Percentiles rank a stretch among this genome's conserved stretches.
These are phyloP conservation scores for Pseudocercospora crystallina DNA, from an alignment of 2,329 filamentous ascomycete genomes.

Conservation along the genomic window DNA sequence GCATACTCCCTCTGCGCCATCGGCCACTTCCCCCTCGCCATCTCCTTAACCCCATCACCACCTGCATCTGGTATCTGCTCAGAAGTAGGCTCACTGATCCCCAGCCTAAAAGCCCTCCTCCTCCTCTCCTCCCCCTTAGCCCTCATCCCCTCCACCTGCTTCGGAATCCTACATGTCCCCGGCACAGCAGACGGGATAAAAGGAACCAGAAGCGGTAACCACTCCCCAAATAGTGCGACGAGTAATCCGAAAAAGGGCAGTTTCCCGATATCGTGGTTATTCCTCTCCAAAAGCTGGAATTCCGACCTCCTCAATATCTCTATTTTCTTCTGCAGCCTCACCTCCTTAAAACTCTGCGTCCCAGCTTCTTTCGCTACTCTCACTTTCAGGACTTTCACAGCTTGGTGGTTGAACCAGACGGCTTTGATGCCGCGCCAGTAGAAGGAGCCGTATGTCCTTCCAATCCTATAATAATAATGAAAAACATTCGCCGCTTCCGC, in stretches of 20 bases:
- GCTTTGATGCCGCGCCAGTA: conserved; percentile 83
- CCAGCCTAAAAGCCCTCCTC: conserved; percentile 47
- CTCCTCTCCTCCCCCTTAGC: conserved; percentile 56
- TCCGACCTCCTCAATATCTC: conserved; percentile 59
- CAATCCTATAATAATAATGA: conserved; percentile 60
- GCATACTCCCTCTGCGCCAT: conserved; percentile 18
- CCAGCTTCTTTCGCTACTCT: conserved; percentile 39
- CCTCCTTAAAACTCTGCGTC: not conserved
- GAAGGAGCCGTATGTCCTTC: conserved; percentile 76
- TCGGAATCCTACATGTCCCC: conserved; percentile 77
- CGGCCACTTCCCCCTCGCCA: conserved; percentile 48
- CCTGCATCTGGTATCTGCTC: conserved; percentile 41
- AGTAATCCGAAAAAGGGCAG: conserved; percentile 76
- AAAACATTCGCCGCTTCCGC: conserved; percentile 46
- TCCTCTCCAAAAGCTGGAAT: conserved; percentile 69
- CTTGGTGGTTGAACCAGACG: conserved; percentile 65
- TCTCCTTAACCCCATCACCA: conserved; percentile 49
- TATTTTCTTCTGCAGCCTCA: conserved; percentile 1
- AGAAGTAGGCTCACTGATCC: conserved; percentile 70
- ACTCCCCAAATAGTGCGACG: conserved; percentile 77
- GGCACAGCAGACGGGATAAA: conserved; percentile 72
- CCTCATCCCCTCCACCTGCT: conserved; percentile 64
- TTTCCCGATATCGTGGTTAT: conserved; percentile 70
- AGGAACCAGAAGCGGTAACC: conserved; percentile 77
- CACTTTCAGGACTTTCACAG: conserved; percentile 46